Evolutionary conservation across 257 asterid species (phyloP), one percentile per base, ranked within the genome.

Genomic region (Linaria vulgaris): DNA sequence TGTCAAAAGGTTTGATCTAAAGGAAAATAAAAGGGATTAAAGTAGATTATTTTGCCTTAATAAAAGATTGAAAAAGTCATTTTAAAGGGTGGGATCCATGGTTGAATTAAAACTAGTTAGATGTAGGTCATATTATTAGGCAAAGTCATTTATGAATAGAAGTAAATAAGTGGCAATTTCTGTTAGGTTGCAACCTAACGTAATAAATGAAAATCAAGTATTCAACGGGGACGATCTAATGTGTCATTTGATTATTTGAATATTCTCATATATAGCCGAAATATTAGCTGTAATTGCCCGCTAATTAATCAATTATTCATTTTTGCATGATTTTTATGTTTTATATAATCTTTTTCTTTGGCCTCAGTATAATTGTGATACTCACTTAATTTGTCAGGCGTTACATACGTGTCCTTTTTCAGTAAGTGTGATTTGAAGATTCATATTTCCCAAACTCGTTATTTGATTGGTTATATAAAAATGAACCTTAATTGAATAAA

Each of bases 111-210:
- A 78, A 66, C 76, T 75, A 81, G 85, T 81, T 76, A 69, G 85
- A 76, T 73, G 87, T 60, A 83, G 82, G 94, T 72, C 92, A 67
- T 79, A 72, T 77, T 77, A 85, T 88, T 81, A 75, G 88, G 82
- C 86, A 80, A 77, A 69, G 66, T 77, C 88, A 88, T 88, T 88
- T 83, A 85, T 85, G 91, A 80, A 69, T 64, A 56, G 80, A 76
- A 78, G 89, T 89, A 83, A 85, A 85, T 85, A 9, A 80, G 82
- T 82, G 81, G 27, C 78, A 81, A 80, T 53, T 78, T 78, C 83
- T 70, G 95, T 87, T 83, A 74, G 88, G 75, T 75, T 80, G 79
- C 80, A 80, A 82, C 96, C 91, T 74, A 86, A 87, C 87, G 38
- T 80, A 86, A 84, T 89, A 79, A 89, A 87, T 84, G 77, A 78